These are phyloP conservation scores for Calendula officinalis DNA, from an alignment of 129 eudicot genomes.

Conservation along the genomic window DNA sequence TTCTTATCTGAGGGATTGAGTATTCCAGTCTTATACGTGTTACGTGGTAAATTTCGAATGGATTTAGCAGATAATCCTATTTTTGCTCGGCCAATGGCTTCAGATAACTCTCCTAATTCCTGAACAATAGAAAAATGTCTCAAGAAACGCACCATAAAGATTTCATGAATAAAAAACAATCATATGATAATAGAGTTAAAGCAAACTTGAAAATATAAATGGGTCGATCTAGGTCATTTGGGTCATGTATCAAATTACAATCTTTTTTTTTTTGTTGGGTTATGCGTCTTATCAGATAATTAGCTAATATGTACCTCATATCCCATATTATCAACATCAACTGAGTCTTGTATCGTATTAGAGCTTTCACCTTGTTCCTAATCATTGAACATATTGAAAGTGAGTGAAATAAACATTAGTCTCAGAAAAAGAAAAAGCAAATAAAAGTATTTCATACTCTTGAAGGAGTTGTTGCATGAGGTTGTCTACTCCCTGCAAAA, in stretches of 20 bases:
- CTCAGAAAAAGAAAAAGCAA: not conserved
- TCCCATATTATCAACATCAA: slow-evolving; percentile 79
- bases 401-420: not conserved
- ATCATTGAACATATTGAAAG: slow-evolving; percentile 6
- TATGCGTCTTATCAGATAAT: not conserved
- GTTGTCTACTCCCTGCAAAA: slow-evolving; percentile 41
- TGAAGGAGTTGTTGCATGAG: slow-evolving; percentile 41
- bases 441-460: slow-evolving; percentile 43
- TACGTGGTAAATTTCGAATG: too few species aligned
- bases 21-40: too few species aligned
- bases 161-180: not conserved
- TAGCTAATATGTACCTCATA: slow-evolving; percentile 60
- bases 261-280: not conserved
- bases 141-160: not conserved
- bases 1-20: too few species aligned
- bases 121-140: too few species aligned
- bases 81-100: too few species aligned
- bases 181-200: not conserved
- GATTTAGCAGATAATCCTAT: too few species aligned
- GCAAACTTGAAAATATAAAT: not conserved
- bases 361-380: slow-evolving; percentile 39
- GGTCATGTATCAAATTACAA: slow-evolving; percentile 4
- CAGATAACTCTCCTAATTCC: too few species aligned
- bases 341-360: slow-evolving; percentile 42
- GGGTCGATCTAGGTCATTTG: slow-evolving; percentile 7